These are phyloP conservation scores for Capsella bursapastoris DNA, from an alignment of 345 rosid genomes.

Conservation along the genomic window DNA sequence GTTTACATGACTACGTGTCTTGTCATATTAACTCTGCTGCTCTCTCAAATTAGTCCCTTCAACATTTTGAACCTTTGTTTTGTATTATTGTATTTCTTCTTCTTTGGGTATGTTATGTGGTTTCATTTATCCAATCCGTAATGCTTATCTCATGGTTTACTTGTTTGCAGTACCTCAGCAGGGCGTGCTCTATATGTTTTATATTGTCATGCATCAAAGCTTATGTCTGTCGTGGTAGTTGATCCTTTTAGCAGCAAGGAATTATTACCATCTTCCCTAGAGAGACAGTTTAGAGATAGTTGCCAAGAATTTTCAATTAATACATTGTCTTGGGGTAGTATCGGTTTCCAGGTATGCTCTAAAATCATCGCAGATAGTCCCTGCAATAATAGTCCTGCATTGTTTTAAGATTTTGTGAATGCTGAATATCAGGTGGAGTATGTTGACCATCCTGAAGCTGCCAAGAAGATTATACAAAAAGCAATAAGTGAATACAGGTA, in stretches of 20 bases:
- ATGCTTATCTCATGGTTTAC: slow-evolving; percentile 27
- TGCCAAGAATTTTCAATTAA: slow-evolving; percentile 70
- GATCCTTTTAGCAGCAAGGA: slow-evolving; percentile 72
- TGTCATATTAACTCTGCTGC: slow-evolving; percentile 11
- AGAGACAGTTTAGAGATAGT: slow-evolving; percentile 86
- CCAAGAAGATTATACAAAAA: slow-evolving; percentile 72
- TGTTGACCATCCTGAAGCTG: slow-evolving; percentile 74
- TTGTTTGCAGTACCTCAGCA: slow-evolving; percentile 63
- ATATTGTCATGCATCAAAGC: slow-evolving; percentile 62
- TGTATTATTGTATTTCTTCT: neutral
- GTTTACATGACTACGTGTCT: slow-evolving; percentile 16
- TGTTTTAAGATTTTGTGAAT: slow-evolving; percentile 23
- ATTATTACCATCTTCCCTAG: slow-evolving; percentile 66
- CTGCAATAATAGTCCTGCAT: slow-evolving; percentile 21
- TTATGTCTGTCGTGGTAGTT: slow-evolving; percentile 70
- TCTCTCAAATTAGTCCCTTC: slow-evolving; percentile 19
- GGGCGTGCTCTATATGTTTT: slow-evolving; percentile 75
- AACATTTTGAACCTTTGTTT: neutral
- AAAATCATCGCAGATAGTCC: slow-evolving; percentile 23
- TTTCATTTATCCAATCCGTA: neutral
- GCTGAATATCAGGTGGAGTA: slow-evolving; percentile 71
- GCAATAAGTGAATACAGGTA: slow-evolving; percentile 82
- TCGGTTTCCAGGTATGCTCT: slow-evolving; percentile 63
- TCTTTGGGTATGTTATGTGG: slow-evolving; percentile 1
- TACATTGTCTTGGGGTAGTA: slow-evolving; percentile 50